Conservation (phyloP, 192 early-diverging fungal genomes). For the Rhizoclosmatium globosum region DNA sequence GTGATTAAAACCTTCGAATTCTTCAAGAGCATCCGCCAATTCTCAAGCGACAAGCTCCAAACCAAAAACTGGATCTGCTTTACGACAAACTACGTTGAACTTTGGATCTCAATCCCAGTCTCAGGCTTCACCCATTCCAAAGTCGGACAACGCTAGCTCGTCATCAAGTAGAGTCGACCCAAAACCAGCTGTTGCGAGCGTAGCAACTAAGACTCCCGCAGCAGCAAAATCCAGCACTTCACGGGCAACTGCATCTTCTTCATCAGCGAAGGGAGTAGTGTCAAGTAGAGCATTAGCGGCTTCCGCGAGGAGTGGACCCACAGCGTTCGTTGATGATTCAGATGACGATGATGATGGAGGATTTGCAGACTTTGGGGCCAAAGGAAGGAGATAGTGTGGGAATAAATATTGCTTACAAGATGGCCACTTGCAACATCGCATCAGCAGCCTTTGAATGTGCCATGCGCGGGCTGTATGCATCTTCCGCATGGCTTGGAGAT, state of each 20-base stretch:
- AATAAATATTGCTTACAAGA: no score
- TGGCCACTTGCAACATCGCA: no score
- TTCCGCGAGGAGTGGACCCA: not conserved
- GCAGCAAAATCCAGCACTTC: not conserved
- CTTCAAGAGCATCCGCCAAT: not conserved
- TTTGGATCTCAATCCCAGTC: not conserved
- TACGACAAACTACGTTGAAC: slow-evolving; percentile 21
- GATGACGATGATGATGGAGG: slow-evolving; percentile 22
- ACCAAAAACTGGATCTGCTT: not conserved
- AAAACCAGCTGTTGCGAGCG: not conserved
- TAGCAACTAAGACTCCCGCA: not conserved
- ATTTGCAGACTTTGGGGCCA: no score
- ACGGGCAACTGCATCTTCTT: not conserved
- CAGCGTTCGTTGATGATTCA: slow-evolving; percentile 7
- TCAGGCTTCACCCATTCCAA: not conserved
- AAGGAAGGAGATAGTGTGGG: no score
- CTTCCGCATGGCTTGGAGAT: not conserved
- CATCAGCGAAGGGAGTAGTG: not conserved
- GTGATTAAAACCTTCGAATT: not conserved
- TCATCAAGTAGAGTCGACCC: not conserved
- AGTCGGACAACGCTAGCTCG: not conserved
- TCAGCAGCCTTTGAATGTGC: not conserved
- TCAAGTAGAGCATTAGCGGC: not conserved
- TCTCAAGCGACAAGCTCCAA: not conserved
- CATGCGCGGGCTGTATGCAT: not conserved